Base-by-base conservation (phyloP, 2,329 filamentous ascomycete genomes). In the Fusarium buxicola region DNA sequence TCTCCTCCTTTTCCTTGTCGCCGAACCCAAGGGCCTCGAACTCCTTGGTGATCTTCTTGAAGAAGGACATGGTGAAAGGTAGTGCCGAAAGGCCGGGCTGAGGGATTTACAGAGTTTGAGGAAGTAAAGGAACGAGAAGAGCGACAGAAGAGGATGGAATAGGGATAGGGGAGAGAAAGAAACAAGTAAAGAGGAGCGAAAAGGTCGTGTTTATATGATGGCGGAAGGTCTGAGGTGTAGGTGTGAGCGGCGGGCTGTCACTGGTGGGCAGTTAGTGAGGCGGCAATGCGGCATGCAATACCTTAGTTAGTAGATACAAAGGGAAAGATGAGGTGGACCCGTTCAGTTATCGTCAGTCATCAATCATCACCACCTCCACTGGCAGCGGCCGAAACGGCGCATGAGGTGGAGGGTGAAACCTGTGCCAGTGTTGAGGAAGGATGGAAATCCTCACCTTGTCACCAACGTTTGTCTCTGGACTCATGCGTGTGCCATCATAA, bases 21-120 rank as follows among this genome's bases (percentile, higher is more conserved):
- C 80, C 80, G 65, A 84, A 76, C 46, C 75, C 78, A 51, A 85
- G 75, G 66, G 79, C 78, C 68, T 84, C 81, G 36, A 81, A 76
- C 63, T 79, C 74, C 65, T 78, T 73, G 55, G 75, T 73, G 43
- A 81, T 66, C 66, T 79, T 79, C 61, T 77, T 77, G 69, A 80
- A 76, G 69, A 81, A 81, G 31, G 78, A 81, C 78, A 81, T 81
- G 49, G 36, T 50, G 57, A 53, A 31, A 30, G 35, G 38, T 39
- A 59, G 51, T 59, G 57, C 44, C 58, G 48, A 43, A 40, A 45
- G 53, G 46, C 16, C 38, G 35, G 43, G 34, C 28, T 54, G 43
- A 34, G 43, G 49, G 63, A 48, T 54, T 52, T 44, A 41, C 5
- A 16, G 8, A 44, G 39, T n/a, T 49, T 27, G 24, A 32, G 27